Base-by-base conservation (phyloP, 495 filamentous ascomycete genomes). In the Venustampulla echinocandica region DNA sequence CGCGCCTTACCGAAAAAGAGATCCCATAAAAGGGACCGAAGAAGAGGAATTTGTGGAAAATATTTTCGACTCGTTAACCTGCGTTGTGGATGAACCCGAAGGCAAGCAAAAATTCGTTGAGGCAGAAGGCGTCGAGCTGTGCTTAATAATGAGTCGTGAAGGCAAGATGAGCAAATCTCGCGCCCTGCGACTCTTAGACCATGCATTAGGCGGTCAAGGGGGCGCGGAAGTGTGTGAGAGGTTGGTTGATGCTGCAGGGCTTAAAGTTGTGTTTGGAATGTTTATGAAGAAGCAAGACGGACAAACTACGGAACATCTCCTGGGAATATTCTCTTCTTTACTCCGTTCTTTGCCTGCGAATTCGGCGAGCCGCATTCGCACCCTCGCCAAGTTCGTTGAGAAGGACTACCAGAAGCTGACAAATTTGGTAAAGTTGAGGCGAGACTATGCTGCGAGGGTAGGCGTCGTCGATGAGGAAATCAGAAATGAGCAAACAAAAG, bases 11-110 rank as follows among this genome's bases (percentile, higher is more conserved):
- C 82, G 93, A 15, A 87, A 85, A 64, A 77, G 80, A 22, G 92
- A 99, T 55, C 93, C 93, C 0, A 71, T 71, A 19, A 92, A 86
- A 57, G 87, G 87, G 24, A 84, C 84, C 6, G 81, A 90, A 38
- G 93, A 97, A 56, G 88, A 95, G 61, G 93, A 97, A 64, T 95
- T 84, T 61, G 81, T 92, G 40, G 88, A 95, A 61, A 95, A 97
- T 50, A 44, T 95, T 21, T 99, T 97, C 56, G 88, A 92, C 56
- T 74, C 79, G 23, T 57, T 95, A 20, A 84, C 82, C 6, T 90
- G 85, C 56, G 61, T 93, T 2, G 85, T 85, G 0, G 84, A 93
- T 58, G 81, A 87, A 46, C 57, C 71, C 2, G 68, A 70, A 19
- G 90, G 90, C 5, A 96, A 96, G 54, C 60, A 64, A 9, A 87